Conservation (phyloP, 495 filamentous ascomycete genomes). For the Lepraria neglecta region DNA sequence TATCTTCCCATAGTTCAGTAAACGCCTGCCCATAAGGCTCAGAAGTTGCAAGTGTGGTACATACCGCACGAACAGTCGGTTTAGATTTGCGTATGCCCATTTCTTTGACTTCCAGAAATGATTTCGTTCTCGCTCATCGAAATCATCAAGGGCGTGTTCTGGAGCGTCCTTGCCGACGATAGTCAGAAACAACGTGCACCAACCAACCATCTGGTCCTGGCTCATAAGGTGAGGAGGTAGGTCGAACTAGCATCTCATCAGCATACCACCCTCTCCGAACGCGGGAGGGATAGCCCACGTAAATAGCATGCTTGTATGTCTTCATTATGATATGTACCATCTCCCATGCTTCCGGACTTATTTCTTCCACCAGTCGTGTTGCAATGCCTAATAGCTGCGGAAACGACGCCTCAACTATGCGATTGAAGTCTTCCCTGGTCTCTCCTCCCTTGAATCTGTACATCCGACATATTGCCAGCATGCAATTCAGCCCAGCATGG, state of each 20-base stretch:
- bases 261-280: constrained; percentile 15
- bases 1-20: constrained; percentile 52
- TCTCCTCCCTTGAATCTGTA: constrained; percentile 88
- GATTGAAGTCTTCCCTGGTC: constrained; percentile 80
- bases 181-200: constrained; percentile 89
- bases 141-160: constrained; percentile 64
- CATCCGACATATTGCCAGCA: constrained; percentile 85
- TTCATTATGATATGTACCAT: constrained; percentile 94
- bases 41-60: constrained; percentile 21
- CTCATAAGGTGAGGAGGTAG: constrained; percentile 68
- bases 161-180: constrained; percentile 83
- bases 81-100: constrained; percentile 96
- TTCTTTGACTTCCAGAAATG: constrained; percentile 99
- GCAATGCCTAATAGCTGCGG: constrained; percentile 85
- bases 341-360: constrained; percentile 86
- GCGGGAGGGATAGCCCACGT: constrained; percentile 53
- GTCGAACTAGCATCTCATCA: constrained; percentile 59
- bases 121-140: constrained; percentile 80
- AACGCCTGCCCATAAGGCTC: not conserved
- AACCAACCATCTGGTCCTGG: constrained; percentile 78
- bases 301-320: constrained; percentile 94
- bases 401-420: constrained; percentile 85
- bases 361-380: constrained; percentile 78
- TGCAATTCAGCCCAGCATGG: constrained; percentile 87
- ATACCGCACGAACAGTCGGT: constrained; percentile 87